phyloP scores from a whole-genome alignment of 805 yeast genomes.

The Saturnispora sekii region DNA sequence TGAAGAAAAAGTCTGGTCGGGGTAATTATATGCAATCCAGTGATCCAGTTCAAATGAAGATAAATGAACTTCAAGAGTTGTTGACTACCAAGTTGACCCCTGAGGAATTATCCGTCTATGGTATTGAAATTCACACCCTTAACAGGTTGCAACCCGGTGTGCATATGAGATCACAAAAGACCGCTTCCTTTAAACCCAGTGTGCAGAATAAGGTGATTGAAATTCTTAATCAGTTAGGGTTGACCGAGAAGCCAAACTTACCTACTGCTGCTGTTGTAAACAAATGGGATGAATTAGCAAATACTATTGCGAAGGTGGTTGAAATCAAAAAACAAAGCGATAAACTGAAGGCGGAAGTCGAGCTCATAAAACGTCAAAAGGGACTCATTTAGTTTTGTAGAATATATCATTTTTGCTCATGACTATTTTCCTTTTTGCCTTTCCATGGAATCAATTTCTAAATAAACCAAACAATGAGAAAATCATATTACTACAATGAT shows the following conservation, averaged over 20 bases:
- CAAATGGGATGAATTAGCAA: constrained; percentile 65
- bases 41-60: constrained; percentile 11
- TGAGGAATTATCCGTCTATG: constrained; percentile 78
- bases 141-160: constrained; percentile 76
- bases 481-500: too few species aligned
- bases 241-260: constrained; percentile 78
- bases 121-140: constrained; percentile 61
- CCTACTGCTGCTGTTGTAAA: constrained; percentile 73
- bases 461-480: background rate
- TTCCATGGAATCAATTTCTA: background rate
- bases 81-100: constrained; percentile 50
- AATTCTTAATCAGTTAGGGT: constrained; percentile 65
- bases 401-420: background rate
- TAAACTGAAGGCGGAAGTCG: constrained; percentile 72
- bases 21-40: constrained; percentile 5
- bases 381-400: constrained; percentile 13
- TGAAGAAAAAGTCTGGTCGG: constrained; percentile 2
- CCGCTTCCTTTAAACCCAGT: constrained; percentile 71
- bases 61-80: constrained; percentile 24
- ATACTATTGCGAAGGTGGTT: constrained; percentile 57
- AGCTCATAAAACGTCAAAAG: constrained; percentile 32
- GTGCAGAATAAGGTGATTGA: constrained; percentile 52
- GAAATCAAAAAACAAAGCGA: constrained; percentile 85
- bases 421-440: constrained; percentile 12
- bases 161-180: constrained; percentile 65